Evolutionary conservation across 768 basidiomycete species (phyloP), one percentile per base, ranked within the genome.

Genomic region (Termitomyces sp.): DNA sequence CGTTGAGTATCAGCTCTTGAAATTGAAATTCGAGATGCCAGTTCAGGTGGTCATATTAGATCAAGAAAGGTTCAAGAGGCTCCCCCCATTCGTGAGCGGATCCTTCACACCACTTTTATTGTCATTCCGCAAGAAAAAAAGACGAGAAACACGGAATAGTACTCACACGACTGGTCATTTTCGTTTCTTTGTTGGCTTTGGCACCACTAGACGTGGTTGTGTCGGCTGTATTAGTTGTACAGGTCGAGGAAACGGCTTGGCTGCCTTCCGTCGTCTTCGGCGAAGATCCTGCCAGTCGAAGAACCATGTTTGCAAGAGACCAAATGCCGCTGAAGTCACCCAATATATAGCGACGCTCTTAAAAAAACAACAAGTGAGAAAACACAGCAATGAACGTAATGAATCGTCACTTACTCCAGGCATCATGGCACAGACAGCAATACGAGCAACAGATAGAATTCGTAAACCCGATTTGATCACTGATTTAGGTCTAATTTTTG

Each of bases 21-120:
- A 45, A 45, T 29, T 27, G 17, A 38, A 40, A 48, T 29, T 0
- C 23, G 59, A 17, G 19, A 37, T 25, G 21, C 25, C 41, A 5
- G 23, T 40, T 38, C 5, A 29, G 49, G 60, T 63, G 73, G 81
- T 92, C 90, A 92, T 86, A 92, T 92, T 92, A 92, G 90, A 92
- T 92, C 90, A 92, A 92, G 90, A 79, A 78, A 69, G 60, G 71
- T 72, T 83, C 89, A 85, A 40, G 14, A 85, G 79, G 76, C 72
- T 68, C 79, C 86, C 69, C 63, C 72, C 69, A 60, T 63, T 66
- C 67, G 59, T 45, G 59, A 63, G 67, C 72, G 85, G 87, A 76
- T 86, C 82, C 83, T 83, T 90, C 83, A 62, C 71, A 82, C 89
- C 88, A 86, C 79, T 79, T 72, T 80, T 89, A 56, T 86, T 83